phyloP scores from a whole-genome alignment of 2,329 filamentous ascomycete genomes.

The Fusarium cicatricum region DNA sequence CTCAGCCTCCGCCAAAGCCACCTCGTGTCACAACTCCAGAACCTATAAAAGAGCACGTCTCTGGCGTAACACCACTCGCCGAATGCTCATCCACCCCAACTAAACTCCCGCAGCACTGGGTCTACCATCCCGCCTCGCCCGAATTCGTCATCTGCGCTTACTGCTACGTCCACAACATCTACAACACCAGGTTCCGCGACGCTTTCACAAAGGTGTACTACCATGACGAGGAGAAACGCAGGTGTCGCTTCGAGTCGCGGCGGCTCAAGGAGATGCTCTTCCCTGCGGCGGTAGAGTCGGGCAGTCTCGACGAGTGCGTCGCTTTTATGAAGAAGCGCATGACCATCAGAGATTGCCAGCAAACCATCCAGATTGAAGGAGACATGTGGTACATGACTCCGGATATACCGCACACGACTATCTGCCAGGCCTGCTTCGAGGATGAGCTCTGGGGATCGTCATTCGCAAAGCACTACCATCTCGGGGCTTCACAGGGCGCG shows the following conservation, averaged over 20 bases:
- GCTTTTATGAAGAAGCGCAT: conserved; percentile 43
- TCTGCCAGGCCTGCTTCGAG: conserved; percentile 52
- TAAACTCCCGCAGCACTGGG: conserved; percentile 48
- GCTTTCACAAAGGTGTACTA: conserved; percentile 38
- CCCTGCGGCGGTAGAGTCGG: conserved; percentile 39
- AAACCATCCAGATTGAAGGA: conserved; percentile 17
- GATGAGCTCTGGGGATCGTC: conserved; percentile 44
- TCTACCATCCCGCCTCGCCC: conserved; percentile 45
- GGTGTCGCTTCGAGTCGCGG: conserved; percentile 47
- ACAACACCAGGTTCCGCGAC: conserved; percentile 39
- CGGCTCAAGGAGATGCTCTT: conserved; percentile 47
- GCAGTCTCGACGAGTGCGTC: conserved; percentile 39
- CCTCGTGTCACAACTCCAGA: conserved; percentile 25
- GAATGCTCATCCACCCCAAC: conserved; percentile 41
- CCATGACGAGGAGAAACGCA: conserved; percentile 41
- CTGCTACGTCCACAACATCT: conserved; percentile 51
- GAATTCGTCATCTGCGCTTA: conserved; percentile 48
- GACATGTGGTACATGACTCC: conserved; percentile 48
- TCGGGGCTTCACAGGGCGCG: not conserved
- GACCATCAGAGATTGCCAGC: conserved; percentile 26
- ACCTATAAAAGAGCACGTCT: conserved; percentile 20
- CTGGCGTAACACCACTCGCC: conserved; percentile 28
- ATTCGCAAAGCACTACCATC: conserved; percentile 44
- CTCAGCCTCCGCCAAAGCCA: conserved; percentile 3
- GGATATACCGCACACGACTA: conserved; percentile 42